These are phyloP conservation scores for Melanopsichium pennsylvanicum DNA, from an alignment of 1,284 basidiomycete species.

Conservation along the genomic window DNA sequence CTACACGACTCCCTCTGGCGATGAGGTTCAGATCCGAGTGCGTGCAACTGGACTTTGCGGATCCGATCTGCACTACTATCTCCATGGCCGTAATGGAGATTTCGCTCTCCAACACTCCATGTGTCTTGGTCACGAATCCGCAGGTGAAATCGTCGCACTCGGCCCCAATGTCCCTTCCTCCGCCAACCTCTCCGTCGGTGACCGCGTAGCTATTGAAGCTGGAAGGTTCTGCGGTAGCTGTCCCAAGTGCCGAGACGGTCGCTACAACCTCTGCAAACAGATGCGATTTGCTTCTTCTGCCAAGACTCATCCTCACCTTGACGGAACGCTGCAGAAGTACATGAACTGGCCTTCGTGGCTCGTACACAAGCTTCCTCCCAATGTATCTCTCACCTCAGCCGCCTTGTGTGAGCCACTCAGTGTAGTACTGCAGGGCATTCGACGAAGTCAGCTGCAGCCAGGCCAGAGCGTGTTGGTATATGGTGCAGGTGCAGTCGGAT, in stretches of 20 bases:
- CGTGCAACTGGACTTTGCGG: constrained; percentile 86
- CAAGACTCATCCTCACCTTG: constrained; percentile 89
- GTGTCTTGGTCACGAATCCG: constrained; percentile 89
- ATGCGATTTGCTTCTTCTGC: constrained; percentile 88
- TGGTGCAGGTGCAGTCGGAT: constrained; percentile 89
- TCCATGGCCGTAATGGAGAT: constrained; percentile 79
- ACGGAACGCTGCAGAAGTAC: constrained; percentile 85
- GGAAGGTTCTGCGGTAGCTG: constrained; percentile 82
- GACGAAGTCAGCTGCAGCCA: constrained; percentile 73
- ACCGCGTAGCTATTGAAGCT: constrained; percentile 91
- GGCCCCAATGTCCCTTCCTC: constrained; percentile 70
- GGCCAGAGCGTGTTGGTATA: constrained; percentile 82
- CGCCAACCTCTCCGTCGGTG: constrained; percentile 74
- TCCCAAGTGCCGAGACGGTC: constrained; percentile 71
- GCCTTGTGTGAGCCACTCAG: constrained; percentile 90
- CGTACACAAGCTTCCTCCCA: constrained; percentile 83
- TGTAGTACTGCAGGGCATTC: constrained; percentile 83
- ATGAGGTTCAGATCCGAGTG: constrained; percentile 76
- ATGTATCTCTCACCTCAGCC: constrained; percentile 78
- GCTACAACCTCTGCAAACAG: constrained; percentile 88
- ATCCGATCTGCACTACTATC: constrained; percentile 59
- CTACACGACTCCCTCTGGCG: constrained; percentile 74
- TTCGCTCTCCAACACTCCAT: constrained; percentile 80
- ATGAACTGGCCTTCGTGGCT: constrained; percentile 88
- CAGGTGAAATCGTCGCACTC: constrained; percentile 78